Evolutionary conservation across 305 asterid species (phyloP).

Genomic region (Petunia hybrid): DNA sequence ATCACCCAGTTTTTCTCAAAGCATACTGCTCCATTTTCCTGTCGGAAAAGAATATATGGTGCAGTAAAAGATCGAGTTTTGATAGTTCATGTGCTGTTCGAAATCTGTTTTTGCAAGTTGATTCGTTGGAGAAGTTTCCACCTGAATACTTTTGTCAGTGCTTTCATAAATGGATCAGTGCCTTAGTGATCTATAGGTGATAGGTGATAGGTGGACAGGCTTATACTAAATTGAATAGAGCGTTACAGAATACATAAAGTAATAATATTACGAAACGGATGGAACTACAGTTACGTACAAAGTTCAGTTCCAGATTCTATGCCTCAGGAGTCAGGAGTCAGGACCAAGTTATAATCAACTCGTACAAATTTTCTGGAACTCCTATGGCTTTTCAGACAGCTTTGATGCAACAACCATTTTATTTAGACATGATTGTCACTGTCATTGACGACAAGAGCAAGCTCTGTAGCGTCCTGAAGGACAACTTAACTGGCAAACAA

Average conservation of each 20-base stretch:
- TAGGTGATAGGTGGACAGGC: neutral
- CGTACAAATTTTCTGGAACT: neutral
- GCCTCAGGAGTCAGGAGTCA: neutral
- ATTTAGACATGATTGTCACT: neutral
- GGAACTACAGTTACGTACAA: neutral
- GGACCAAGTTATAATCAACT: neutral
- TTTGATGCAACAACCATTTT: neutral
- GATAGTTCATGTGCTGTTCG: neutral
- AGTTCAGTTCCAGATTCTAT: neutral
- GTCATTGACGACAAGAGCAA: too few relatives aligned
- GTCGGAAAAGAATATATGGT: neutral
- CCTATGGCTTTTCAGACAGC: too few relatives aligned
- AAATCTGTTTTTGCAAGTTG: neutral
- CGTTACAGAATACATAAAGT: neutral
- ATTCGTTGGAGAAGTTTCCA: neutral
- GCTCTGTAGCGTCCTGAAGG: neutral
- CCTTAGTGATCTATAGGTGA: neutral
- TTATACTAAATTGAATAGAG: neutral
- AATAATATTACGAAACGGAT: neutral
- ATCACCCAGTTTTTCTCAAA: neutral
- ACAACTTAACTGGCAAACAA: neutral
- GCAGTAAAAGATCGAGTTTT: neutral
- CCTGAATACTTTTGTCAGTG: neutral
- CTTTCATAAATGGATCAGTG: neutral
- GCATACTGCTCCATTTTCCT: neutral